phyloP scores from a whole-genome alignment of 352 stramenopile genomes.

The Globisporangium abappressorium region DNA sequence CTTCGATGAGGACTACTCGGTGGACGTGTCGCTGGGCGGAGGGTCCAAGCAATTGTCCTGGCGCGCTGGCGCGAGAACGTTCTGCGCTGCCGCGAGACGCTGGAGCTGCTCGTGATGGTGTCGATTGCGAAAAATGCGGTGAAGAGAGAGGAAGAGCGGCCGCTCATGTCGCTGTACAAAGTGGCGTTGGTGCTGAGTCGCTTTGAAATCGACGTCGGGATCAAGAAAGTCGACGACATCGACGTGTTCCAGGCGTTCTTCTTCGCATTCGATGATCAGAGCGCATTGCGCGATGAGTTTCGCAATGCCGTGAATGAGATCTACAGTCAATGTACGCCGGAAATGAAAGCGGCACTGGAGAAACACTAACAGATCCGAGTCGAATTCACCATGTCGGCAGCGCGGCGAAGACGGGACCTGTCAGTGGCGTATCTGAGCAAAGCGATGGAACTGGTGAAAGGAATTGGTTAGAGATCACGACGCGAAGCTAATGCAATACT shows the following conservation, averaged over 20 bases:
- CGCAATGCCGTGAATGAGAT: neutral
- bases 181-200: neutral
- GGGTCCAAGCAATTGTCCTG: neutral
- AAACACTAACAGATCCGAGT: neutral
- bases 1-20: neutral
- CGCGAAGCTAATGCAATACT: neutral
- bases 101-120: neutral
- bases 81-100: neutral
- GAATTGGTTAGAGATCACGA: neutral
- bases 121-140: neutral
- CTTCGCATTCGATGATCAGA: neutral
- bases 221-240: neutral
- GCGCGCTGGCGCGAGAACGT: neutral
- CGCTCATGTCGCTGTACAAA: neutral
- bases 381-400: neutral
- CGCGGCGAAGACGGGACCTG: neutral
- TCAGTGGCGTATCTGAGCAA: neutral
- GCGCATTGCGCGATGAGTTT: neutral
- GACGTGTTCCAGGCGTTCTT: neutral
- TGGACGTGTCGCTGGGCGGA: neutral
- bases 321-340: neutral
- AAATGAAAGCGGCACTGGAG: neutral
- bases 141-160: neutral
- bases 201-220: neutral
- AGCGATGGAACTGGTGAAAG: neutral